phyloP scores from a whole-genome alignment of 1,284 basidiomycete species.

The Porodaedalea pini region DNA sequence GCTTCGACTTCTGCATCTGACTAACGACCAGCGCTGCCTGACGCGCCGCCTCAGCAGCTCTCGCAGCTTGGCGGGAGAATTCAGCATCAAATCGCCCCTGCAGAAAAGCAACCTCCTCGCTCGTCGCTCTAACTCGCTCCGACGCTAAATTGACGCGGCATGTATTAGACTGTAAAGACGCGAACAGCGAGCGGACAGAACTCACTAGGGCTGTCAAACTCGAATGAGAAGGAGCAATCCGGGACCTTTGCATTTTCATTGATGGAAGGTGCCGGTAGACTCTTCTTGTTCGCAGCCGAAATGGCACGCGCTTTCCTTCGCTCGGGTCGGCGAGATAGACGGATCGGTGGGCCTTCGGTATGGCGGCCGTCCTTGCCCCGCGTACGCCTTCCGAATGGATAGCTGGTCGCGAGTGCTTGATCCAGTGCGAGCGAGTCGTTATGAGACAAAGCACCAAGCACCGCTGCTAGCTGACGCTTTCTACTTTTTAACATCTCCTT shows the following conservation, averaged over 20 bases:
- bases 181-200: conserved; percentile 30
- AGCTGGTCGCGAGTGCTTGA: conserved; percentile 63
- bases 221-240: conserved; percentile 52
- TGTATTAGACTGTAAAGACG: conserved; percentile 10
- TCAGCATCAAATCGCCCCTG: conserved; percentile 68
- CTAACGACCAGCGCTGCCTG: conserved; percentile 37
- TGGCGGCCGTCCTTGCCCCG: conserved; percentile 26
- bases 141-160: conserved; percentile 46
- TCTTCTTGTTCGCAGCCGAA: conserved; percentile 12
- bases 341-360: conserved; percentile 28
- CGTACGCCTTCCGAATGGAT: conserved; percentile 40
- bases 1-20: conserved; percentile 35
- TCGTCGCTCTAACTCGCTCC: conserved; percentile 61
- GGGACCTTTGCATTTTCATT: conserved; percentile 38
- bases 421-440: conserved; percentile 69
- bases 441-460: conserved; percentile 59
- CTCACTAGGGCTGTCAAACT: conserved; percentile 65
- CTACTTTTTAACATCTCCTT: conserved; percentile 67
- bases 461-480: conserved; percentile 63
- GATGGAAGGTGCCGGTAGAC: conserved; percentile 3
- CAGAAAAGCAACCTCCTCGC: conserved; percentile 60
- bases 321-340: conserved; percentile 31
- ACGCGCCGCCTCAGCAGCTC: conserved; percentile 50
- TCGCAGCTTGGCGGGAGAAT: conserved; percentile 60
- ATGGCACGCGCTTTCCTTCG: conserved; percentile 31